Percentiles rank a stretch among this genome's conserved stretches.
These are phyloP conservation scores for Pontederia crassipes DNA, from an alignment of 176 grass and related monocot species.

Conservation along the genomic window DNA sequence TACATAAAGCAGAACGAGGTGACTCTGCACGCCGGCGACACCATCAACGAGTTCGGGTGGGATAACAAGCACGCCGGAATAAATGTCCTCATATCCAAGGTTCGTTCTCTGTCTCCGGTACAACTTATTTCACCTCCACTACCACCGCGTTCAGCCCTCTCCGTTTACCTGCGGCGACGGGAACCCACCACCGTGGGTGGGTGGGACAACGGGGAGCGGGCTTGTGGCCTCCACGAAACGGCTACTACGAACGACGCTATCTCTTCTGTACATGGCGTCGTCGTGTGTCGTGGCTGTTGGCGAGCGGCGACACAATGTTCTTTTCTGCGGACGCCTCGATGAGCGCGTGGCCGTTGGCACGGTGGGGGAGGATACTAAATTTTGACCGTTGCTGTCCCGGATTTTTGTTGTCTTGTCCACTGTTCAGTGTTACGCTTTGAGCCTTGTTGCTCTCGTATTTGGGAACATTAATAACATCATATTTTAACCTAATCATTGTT, in stretches of 20 bases:
- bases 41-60: conserved; percentile 87
- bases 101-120: conserved; percentile 5
- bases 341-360: conserved; percentile 3
- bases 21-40: conserved; percentile 46
- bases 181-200: not conserved
- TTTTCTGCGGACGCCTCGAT: conserved; percentile 13
- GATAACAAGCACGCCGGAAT: conserved; percentile 98
- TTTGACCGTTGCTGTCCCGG: conserved; percentile 24
- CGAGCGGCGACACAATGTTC: too few species aligned
- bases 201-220: too few species aligned
- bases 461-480: too few species aligned
- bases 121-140: not conserved
- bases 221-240: too few species aligned
- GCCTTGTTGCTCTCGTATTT: not conserved
- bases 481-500: too few species aligned
- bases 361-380: conserved; percentile 3
- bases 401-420: not conserved
- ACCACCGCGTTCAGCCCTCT: not conserved
- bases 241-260: too few species aligned
- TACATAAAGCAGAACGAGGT: conserved; percentile 87
- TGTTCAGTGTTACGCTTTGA: not conserved
- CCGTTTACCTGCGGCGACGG: not conserved
- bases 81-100: conserved; percentile 91
- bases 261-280: not conserved
- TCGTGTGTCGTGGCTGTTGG: not conserved